Base-by-base conservation (phyloP, 2,329 filamentous ascomycete species). In the Coniella lustricola region DNA sequence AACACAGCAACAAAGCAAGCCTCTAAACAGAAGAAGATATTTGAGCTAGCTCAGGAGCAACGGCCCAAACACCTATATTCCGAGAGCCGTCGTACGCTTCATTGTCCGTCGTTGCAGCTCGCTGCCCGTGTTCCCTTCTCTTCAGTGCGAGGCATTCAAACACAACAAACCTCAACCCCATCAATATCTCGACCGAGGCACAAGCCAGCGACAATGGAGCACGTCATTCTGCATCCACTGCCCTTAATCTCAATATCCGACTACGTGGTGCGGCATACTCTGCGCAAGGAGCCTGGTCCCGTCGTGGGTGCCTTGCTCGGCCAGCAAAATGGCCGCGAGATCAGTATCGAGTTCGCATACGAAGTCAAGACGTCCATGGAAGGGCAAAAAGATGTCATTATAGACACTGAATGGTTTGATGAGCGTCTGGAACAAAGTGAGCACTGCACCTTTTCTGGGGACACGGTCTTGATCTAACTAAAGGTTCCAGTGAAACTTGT, bases 191-290 rank as follows among this genome's bases (percentile, higher is more conserved):
- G 20, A 13, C 18, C 44, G 20, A 8, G 25, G 2, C 5, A 4
- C n/a, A 9, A 25, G n/a, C 21, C 17, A 16, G 13, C 18, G 36
- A 39, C 32, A 4, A 53, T 53, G 51, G 48, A 50, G 44, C 46
- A 49, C 29, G 51, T 45, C 32, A 82, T 90, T 58, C 81, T 98
- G 16, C 93, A 98, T 62, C 93, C 93, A 21, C 83, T 98, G 42
- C 90, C 95, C 45, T 85, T 97, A 56, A 87, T 98, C 68, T 94
- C 87, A 56, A 93, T 98, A 60, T 95, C 91, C 58, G 93, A 98
- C 67, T 94, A 95, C 66, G 90, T 97, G 65, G 95, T 91, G 50
- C 82, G 93, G 52, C 90, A 95, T 66, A 87, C 84, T 1, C 76
- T 95, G 49, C 82, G 93, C 51, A 73, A 81, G 45, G 83, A 90